A percentile compares a stretch with the other conserved stretches of the same genome.
These are phyloP conservation scores for Hypomyces perniciosus DNA, from an alignment of 2,329 filamentous ascomycete species.

Conservation along the genomic window DNA sequence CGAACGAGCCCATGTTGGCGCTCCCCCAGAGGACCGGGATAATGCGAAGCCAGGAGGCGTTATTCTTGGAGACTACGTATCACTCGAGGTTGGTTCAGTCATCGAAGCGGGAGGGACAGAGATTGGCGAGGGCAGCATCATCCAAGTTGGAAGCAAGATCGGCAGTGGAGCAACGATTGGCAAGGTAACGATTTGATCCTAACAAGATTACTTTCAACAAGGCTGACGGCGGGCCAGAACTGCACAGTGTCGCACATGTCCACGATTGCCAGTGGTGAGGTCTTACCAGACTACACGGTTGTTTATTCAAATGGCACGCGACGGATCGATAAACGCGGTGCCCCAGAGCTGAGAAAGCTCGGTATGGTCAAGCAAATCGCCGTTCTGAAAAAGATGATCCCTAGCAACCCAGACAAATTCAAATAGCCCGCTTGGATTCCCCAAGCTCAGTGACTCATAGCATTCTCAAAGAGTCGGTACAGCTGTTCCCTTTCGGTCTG, in stretches of 20 bases:
- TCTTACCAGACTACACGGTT: slow-evolving; percentile 61
- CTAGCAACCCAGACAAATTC: slow-evolving; percentile 52
- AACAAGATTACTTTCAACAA: neutral
- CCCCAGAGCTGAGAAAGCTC: slow-evolving; percentile 57
- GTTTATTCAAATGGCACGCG: slow-evolving; percentile 59
- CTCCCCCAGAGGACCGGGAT: slow-evolving; percentile 24
- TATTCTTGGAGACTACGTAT: slow-evolving; percentile 53
- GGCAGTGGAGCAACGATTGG: slow-evolving; percentile 57
- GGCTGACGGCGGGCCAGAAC: slow-evolving; percentile 39
- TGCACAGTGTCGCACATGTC: slow-evolving; percentile 65
- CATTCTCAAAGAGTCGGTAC: slow-evolving; percentile 59
- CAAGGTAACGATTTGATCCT: slow-evolving; percentile 39
- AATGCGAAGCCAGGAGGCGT: slow-evolving; percentile 41
- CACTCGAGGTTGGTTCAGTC: slow-evolving; percentile 52
- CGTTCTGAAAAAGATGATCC: slow-evolving; percentile 59
- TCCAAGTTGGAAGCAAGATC: slow-evolving; percentile 56
- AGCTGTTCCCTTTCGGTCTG: slow-evolving; percentile 67
- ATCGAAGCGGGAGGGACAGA: slow-evolving; percentile 58
- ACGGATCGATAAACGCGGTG: slow-evolving; percentile 53
- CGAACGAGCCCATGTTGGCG: slow-evolving; percentile 58
- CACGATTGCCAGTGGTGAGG: slow-evolving; percentile 50
- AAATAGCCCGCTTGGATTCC: slow-evolving; percentile 19
- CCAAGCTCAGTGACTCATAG: slow-evolving; percentile 34
- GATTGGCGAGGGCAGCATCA: slow-evolving; percentile 53
- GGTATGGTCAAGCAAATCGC: slow-evolving; percentile 63